These are phyloP conservation scores for Fusarium pseudograminearum DNA, from an alignment of 2,329 filamentous ascomycete species.

Conservation along the genomic window DNA sequence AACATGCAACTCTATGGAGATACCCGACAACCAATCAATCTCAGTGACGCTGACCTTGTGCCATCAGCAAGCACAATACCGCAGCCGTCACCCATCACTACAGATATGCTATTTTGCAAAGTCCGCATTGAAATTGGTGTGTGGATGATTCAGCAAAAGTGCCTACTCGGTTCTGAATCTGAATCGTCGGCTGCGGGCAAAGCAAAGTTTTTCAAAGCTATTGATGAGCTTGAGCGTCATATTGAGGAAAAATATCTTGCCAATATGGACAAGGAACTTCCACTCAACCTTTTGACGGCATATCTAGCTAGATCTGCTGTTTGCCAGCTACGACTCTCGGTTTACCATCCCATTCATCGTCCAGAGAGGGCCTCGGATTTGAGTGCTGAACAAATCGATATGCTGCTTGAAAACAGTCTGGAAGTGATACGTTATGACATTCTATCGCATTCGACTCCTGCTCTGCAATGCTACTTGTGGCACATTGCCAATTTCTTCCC, in stretches of 20 bases:
- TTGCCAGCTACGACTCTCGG: neutral
- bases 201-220: neutral
- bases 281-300: neutral
- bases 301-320: conserved; percentile 4
- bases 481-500: conserved; percentile 7
- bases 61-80: conserved; percentile 9
- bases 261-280: neutral
- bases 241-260: neutral
- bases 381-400: neutral
- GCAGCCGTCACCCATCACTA: neutral
- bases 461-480: neutral
- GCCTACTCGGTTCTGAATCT: neutral
- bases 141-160: conserved; percentile 17
- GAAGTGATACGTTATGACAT: conserved; percentile 5
- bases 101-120: conserved; percentile 11
- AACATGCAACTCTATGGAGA: conserved; percentile 17
- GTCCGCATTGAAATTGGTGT: conserved; percentile 16
- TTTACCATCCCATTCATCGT: conserved; percentile 5
- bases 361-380: neutral
- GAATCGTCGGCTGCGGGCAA: neutral
- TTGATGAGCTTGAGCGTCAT: neutral
- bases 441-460: neutral
- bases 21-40: conserved; percentile 4
- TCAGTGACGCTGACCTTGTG: conserved; percentile 10
- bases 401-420: neutral